Percentiles rank a stretch among this genome's conserved stretches.
Evolutionary conservation across 2,329 filamentous ascomycete species (phyloP).

Genomic region (Herpomyces periplanetae): DNA sequence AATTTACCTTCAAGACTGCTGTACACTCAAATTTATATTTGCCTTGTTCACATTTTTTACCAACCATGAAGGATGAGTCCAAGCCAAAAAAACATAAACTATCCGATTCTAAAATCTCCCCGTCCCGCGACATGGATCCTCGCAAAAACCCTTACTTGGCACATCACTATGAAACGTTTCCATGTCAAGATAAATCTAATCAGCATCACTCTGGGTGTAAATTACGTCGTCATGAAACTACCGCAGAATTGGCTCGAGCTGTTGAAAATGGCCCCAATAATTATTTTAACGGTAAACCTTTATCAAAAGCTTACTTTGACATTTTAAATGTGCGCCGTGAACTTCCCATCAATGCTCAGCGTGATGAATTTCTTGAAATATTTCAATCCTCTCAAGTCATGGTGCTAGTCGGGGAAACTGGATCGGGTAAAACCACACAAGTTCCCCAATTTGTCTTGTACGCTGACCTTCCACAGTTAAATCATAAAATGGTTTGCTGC

Average conservation of each 20-base stretch:
- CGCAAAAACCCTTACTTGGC: constrained; percentile 53
- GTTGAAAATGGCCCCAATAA: constrained; percentile 49
- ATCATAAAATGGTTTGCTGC: constrained; percentile 68
- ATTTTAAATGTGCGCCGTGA: constrained; percentile 52
- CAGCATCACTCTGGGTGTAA: constrained; percentile 13
- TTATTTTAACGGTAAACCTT: constrained; percentile 36
- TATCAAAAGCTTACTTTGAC: constrained; percentile 52
- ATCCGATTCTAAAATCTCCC: too few species aligned
- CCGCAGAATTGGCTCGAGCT: constrained; percentile 25
- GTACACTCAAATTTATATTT: too few species aligned
- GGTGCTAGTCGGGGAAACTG: constrained; percentile 92
- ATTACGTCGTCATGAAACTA: constrained; percentile 42
- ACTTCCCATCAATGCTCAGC: constrained; percentile 65
- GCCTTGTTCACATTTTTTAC: too few species aligned
- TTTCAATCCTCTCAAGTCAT: constrained; percentile 85
- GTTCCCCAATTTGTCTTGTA: constrained; percentile 93
- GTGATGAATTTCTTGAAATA: constrained; percentile 64
- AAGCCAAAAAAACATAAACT: too few species aligned
- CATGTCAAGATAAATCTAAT: constrained; percentile 7
- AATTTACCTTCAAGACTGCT: too few species aligned
- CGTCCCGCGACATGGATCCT: constrained; percentile 14
- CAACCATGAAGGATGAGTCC: too few species aligned
- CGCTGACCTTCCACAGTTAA: constrained; percentile 62
- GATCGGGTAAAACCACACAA: constrained; percentile 95
- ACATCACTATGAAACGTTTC: constrained; percentile 27